Base-by-base conservation (phyloP, 176 grass and related monocot species). In the Miscanthus lutarioriparius region DNA sequence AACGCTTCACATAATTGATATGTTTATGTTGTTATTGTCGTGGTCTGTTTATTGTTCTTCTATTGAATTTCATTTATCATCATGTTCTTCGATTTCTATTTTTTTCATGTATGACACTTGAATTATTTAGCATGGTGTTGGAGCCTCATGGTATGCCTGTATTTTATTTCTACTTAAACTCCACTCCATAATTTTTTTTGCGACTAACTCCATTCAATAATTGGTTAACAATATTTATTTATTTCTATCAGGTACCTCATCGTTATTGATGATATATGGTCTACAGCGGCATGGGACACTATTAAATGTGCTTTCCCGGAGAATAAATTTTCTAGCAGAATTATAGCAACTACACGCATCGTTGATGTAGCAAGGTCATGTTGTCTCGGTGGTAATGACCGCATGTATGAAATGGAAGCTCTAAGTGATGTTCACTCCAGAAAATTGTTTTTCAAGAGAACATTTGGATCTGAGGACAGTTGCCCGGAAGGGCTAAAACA, bases 381-480 rank as follows among this genome's bases (percentile, higher is more conserved):
- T 19, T 65, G 14, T 45, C 12, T 0, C 0, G 8, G 15, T 45
- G 15, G 38, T 32, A 19, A 30, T 79, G 76, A 22, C 2, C 35
- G 10, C 35, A 62, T 77, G 32, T 79, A 71, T 71, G 37, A 43
- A 25, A 79, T 79, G 36, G 25, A 79, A 65, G 38, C 38, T 63
- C 76, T 79, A 65, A 65, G 26, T 64, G 38, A 65, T 7, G 0
- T 79, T 43, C 15, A 79, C 25, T 70, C 79, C 0, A 28, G 28
- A 58, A 82, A 7, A 17, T 71, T 82, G 3, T 80, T 80, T 23
- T 80, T 80, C 7, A 16, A 16, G 14, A 80, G 64, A n/a, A 69
- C 4, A n/a, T 80, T 80, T 51, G 22, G 35, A 17, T 48, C 9
- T 3, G 27, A 36, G 26, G n/a, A 37, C 9, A 0, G 3, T 6